Evolutionary conservation across 2,329 filamentous ascomycete species (phyloP), one percentile per base, ranked within the genome.

Genomic region (Verticillium longisporum): DNA sequence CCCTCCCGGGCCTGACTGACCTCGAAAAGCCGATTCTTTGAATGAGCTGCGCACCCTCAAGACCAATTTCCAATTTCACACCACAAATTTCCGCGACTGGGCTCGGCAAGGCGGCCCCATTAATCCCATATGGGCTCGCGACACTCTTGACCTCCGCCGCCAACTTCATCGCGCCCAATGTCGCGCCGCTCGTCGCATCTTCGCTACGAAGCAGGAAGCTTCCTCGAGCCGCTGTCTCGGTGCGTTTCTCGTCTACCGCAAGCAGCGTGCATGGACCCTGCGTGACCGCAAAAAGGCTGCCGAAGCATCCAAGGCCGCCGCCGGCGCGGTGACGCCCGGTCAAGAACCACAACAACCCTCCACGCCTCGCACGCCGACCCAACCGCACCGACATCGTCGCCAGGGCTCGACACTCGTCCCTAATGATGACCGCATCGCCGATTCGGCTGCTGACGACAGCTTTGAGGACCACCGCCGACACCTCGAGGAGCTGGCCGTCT

Each of bases 161-260:
- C 78, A 83, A 58, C 76, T 87, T 37, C 83, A 86, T 71, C 79
- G 82, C 55, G 78, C 83, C 9, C 83, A 86, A 70, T 84, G 83
- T 69, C 81, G 81, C 56, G 82, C 82, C 10, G 83, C 82, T 33
- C 73, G 79, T 59, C 81, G 83, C 64, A 83, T 87, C 64, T 84
- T 82, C 69, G 75, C 76, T 15, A 77, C 79, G 3, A 78, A 80
- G 58, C 80, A 80, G 65, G 78, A 81, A 64, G 41, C n/a, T 18
- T 69, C 72, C 21, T 74, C 75, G 14, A 73, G 74, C 3, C 77
- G 82, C 2, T 87, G 84, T 64, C 76, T 87, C 1, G 84, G 84
- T 55, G 84, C 83, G 10, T 81, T 82, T 63, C 76, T 84, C 59
- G 77, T 86, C 5, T 76, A 80, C 66, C 76, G 83, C 7, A 75